phyloP scores from a whole-genome alignment of 164 flowering plant species.

The Tetrastigma voinierianum region DNA sequence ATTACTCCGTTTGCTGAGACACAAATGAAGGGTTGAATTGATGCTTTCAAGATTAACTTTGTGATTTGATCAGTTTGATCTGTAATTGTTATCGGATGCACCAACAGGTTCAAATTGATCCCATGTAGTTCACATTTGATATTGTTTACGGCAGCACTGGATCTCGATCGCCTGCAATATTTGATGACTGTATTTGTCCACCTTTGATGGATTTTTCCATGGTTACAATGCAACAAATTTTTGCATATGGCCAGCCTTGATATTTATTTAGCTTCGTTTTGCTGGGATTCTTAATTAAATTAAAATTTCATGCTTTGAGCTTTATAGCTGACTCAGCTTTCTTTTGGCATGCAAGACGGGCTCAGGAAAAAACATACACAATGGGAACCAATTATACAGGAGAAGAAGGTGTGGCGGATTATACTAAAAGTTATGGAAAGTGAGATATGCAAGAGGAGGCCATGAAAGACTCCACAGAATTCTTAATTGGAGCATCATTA shows the following conservation, averaged over 20 bases:
- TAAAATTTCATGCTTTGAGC: background rate
- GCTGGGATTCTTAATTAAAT: background rate
- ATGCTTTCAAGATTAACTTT: too few species aligned
- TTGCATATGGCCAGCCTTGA: conserved; percentile 94
- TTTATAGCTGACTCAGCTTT: background rate
- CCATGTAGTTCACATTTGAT: conserved; percentile 86
- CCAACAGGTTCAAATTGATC: conserved; percentile 84
- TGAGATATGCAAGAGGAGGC: conserved; percentile 57
- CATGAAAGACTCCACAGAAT: conserved; percentile 52
- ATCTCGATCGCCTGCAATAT: conserved; percentile 42
- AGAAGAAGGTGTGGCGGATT: conserved; percentile 59
- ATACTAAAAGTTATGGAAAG: conserved; percentile 85
- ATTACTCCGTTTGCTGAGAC: too few species aligned
- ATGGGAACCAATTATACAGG: conserved; percentile 93
- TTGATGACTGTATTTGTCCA: conserved; percentile 75
- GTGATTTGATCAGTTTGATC: background rate
- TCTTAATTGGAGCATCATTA: conserved; percentile 82
- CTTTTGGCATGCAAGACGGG: conserved; percentile 62
- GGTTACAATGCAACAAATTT: conserved; percentile 94
- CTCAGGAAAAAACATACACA: conserved; percentile 94
- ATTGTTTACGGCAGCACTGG: conserved; percentile 64
- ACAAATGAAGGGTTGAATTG: too few species aligned
- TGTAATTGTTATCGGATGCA: background rate
- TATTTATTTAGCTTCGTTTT: background rate
- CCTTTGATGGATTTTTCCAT: conserved; percentile 72